phyloP scores from a whole-genome alignment of 495 filamentous ascomycete species.

The Penicillium taxi region DNA sequence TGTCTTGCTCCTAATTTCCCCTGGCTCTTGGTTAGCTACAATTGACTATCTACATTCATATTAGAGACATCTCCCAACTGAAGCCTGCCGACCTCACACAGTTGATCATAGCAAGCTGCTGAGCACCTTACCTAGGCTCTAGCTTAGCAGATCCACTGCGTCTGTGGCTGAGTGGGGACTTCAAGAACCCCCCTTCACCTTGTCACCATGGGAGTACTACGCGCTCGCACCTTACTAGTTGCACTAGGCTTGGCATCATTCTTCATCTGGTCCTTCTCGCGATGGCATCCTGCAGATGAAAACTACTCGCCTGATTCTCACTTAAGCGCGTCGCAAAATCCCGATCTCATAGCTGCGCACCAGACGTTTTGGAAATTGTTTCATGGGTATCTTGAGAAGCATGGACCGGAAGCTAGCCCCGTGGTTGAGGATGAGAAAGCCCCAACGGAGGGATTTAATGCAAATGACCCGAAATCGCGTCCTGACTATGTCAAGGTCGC shows the following conservation, averaged over 20 bases:
- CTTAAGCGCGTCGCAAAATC: not conserved
- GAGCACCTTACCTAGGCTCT: no score
- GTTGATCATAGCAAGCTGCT: no score
- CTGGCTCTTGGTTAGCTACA: no score
- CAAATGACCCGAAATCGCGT: conserved; percentile 6
- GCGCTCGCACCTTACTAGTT: conserved; percentile 13
- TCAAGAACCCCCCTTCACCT: no score
- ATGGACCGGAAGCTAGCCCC: conserved; percentile 6
- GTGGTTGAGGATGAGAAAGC: conserved; percentile 12
- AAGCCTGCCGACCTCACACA: no score
- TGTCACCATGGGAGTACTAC: conserved; percentile 6
- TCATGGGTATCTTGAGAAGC: conserved; percentile 7
- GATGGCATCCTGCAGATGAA: conserved; percentile 4
- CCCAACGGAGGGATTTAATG: conserved; percentile 14
- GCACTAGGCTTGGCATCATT: conserved; percentile 16
- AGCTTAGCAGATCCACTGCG: no score
- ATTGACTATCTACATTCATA: no score
- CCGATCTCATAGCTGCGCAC: conserved; percentile 10
- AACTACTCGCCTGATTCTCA: not conserved
- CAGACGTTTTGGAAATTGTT: conserved; percentile 14
- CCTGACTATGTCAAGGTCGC: conserved; percentile 10
- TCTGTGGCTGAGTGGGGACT: no score
- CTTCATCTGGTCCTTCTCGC: conserved; percentile 13
- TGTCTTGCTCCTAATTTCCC: no score
- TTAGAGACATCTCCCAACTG: no score